These are phyloP conservation scores for Allium fistulosum DNA, from an alignment of 106 monocot genomes.

Conservation along the genomic window DNA sequence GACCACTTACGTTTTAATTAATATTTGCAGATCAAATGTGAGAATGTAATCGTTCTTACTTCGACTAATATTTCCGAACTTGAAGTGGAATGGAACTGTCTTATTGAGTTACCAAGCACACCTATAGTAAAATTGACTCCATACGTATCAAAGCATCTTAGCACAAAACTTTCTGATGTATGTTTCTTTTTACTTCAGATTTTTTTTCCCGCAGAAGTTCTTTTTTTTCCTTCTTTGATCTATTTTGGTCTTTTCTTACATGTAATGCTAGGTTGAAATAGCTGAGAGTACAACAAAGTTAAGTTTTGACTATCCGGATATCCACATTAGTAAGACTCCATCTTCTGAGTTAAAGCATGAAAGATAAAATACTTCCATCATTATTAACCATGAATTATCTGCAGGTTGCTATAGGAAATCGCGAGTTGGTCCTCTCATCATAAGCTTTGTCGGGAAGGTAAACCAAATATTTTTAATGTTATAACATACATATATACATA, in stretches of 20 bases:
- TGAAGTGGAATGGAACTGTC: constrained; percentile 55
- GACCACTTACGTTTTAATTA: too few relatives aligned
- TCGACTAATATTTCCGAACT: constrained; percentile 56
- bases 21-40: constrained; percentile 50
- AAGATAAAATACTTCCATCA: too few relatives aligned
- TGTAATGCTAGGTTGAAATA: constrained; percentile 45
- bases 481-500: too few relatives aligned
- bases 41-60: constrained; percentile 52
- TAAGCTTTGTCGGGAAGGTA: constrained; percentile 87
- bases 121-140: constrained; percentile 26
- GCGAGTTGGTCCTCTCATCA: constrained; percentile 55
- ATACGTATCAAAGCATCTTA: constrained; percentile 47
- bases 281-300: constrained; percentile 50
- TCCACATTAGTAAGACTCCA: constrained; percentile 49
- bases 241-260: not conserved
- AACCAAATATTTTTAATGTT: not conserved
- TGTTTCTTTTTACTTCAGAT: not conserved
- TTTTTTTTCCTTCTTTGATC: not conserved
- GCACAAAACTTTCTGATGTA: constrained; percentile 51
- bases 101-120: constrained; percentile 29
- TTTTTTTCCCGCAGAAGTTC: not conserved
- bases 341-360: not conserved
- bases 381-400: not conserved
- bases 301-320: constrained; percentile 59
- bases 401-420: constrained; percentile 76